phyloP scores from a whole-genome alignment of 2,329 filamentous ascomycete species.

The Cercospora sp. region DNA sequence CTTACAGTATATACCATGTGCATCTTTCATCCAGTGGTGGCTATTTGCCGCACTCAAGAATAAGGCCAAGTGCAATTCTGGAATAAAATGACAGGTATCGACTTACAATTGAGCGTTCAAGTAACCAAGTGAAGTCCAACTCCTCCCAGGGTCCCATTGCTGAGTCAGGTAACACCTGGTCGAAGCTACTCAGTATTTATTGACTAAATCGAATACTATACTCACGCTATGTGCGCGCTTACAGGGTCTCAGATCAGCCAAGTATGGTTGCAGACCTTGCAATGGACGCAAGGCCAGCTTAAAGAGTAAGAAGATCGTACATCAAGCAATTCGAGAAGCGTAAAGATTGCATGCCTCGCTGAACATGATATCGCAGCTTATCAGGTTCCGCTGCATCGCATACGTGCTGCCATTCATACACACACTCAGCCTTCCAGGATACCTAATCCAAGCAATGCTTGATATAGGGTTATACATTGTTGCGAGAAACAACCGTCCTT shows the following conservation, averaged over 20 bases:
- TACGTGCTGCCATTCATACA: too few relatives aligned
- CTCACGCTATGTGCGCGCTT: not conserved
- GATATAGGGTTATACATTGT: not conserved
- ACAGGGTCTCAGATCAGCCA: not conserved
- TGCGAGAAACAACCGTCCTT: not conserved
- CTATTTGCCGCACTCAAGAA: not conserved
- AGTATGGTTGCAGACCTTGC: too few relatives aligned
- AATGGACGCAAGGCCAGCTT: too few relatives aligned
- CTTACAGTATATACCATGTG: not conserved
- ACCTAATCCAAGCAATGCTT: not conserved
- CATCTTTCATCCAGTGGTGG: not conserved
- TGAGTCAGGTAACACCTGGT: not conserved
- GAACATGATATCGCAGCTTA: too few relatives aligned
- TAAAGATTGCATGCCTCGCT: too few relatives aligned
- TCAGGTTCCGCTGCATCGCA: too few relatives aligned
- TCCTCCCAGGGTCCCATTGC: not conserved
- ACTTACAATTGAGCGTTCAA: not conserved
- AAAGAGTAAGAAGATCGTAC: too few relatives aligned
- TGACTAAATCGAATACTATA: not conserved
- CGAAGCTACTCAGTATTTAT: not conserved
- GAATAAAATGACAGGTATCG: not conserved
- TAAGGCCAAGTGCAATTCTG: too few relatives aligned
- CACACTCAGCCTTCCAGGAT: too few relatives aligned
- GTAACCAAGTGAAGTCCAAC: not conserved
- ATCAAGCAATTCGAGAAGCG: too few relatives aligned